A percentile compares a stretch with the other conserved stretches of the same genome.
phyloP scores from a whole-genome alignment of 148 eudicot species.

The Rhododendron simsii region DNA sequence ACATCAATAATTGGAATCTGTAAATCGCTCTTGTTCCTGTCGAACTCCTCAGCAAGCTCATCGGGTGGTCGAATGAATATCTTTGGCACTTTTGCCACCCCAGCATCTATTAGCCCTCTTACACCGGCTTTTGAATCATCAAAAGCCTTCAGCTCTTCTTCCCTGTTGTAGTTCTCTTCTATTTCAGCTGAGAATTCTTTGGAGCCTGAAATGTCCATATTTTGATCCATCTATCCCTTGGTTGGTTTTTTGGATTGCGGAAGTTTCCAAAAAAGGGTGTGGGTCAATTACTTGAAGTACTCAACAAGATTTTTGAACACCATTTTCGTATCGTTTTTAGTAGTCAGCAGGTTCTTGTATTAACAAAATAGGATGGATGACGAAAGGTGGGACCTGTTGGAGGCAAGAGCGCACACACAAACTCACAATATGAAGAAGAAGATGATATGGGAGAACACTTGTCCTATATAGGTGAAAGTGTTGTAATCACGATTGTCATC shows the following conservation, averaged over 20 bases:
- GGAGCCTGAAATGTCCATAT: neutral
- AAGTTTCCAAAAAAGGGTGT: no score
- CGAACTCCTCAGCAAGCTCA: slow-evolving; percentile 4
- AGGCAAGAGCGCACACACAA: no score
- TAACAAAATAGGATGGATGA: no score
- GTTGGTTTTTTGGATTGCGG: neutral
- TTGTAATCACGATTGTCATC: no score
- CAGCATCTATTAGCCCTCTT: slow-evolving; percentile 24
- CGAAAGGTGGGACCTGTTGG: no score
- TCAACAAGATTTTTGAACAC: neutral
- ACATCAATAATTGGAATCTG: slow-evolving; percentile 14
- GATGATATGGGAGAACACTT: no score
- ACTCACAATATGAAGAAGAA: no score
- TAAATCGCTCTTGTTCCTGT: neutral
- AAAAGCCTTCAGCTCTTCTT: slow-evolving; percentile 25
- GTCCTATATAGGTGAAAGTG: no score
- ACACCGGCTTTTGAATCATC: slow-evolving; percentile 44
- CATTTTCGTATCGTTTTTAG: neutral
- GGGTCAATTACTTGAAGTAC: no score
- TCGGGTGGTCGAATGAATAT: slow-evolving; percentile 26
- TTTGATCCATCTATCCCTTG: neutral
- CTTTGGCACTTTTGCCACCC: slow-evolving; percentile 14
- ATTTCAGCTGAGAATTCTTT: neutral
- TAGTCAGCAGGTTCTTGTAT: neutral
- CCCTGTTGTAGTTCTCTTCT: slow-evolving; percentile 15